Conservation (phyloP, 2,329 filamentous ascomycete species). For the Pseudogymnoascus verrucosus region DNA sequence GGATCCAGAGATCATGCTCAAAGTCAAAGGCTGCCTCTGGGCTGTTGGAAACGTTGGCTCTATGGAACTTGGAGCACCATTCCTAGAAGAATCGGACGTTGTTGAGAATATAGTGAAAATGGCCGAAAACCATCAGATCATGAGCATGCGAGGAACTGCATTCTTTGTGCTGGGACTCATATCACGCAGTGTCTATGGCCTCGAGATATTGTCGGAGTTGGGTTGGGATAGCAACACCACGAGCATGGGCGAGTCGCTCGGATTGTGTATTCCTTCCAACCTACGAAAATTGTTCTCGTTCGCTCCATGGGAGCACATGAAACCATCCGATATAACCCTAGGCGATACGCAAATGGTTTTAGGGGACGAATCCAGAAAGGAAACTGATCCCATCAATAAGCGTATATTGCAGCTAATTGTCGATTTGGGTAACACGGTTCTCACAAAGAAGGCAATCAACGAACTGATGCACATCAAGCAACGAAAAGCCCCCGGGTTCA, state of each 20-base stretch:
- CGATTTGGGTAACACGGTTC: constrained; percentile 86
- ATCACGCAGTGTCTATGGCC: constrained; percentile 81
- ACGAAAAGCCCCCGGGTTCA: constrained; percentile 67
- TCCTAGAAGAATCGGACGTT: constrained; percentile 83
- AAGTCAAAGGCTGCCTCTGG: constrained; percentile 96
- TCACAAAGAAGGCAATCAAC: constrained; percentile 77
- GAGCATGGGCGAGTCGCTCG: constrained; percentile 71
- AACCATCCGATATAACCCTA: constrained; percentile 24
- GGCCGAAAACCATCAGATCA: constrained; percentile 77
- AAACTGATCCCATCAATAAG: constrained; percentile 54
- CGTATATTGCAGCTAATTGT: constrained; percentile 78
- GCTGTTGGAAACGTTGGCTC: constrained; percentile 96
- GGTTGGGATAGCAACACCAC: constrained; percentile 93
- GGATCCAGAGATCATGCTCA: constrained; percentile 76
- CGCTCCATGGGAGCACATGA: constrained; percentile 43
- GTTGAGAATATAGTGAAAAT: constrained; percentile 82
- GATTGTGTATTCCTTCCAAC: constrained; percentile 76
- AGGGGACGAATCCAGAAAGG: constrained; percentile 39
- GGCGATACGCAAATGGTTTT: constrained; percentile 39
- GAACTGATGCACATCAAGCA: constrained; percentile 75
- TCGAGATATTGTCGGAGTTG: constrained; percentile 81
- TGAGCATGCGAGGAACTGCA: constrained; percentile 89
- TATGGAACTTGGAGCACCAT: constrained; percentile 93
- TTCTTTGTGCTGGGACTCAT: constrained; percentile 94
- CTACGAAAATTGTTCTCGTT: constrained; percentile 73